A percentile compares a stretch with the other conserved stretches of the same genome.
Evolutionary conservation across 2,329 filamentous ascomycete species (phyloP).

Genomic region (Diplocarpon mali): DNA sequence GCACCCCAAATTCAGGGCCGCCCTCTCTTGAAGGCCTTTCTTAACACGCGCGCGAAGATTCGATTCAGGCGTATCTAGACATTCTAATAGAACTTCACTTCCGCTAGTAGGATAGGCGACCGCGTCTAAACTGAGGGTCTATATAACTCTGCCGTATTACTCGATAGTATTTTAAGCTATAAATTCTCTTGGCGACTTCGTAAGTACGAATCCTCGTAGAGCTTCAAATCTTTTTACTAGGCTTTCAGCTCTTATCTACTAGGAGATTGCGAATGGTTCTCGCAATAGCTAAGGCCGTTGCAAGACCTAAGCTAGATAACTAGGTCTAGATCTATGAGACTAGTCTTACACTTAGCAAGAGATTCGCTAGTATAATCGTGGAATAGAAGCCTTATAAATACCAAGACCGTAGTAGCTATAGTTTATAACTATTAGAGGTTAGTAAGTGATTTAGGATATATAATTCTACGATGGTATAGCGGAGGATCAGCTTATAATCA

Average conservation of each 20-base stretch:
- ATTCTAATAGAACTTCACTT: too few relatives aligned
- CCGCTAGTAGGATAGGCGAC: too few relatives aligned
- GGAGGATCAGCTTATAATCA: constrained; percentile 3
- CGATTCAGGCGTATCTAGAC: too few relatives aligned
- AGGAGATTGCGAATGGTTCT: background rate
- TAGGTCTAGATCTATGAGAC: constrained; percentile 4
- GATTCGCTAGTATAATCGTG: constrained; percentile 2
- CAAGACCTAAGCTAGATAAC: constrained; percentile 7
- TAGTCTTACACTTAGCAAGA: constrained; percentile 3
- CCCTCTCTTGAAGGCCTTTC: too few relatives aligned
- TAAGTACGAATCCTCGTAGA: too few relatives aligned
- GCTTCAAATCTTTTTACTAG: background rate
- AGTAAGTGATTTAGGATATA: constrained; percentile 4
- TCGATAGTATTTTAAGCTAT: too few relatives aligned
- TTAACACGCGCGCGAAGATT: too few relatives aligned
- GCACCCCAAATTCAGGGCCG: too few relatives aligned
- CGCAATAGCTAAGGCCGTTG: background rate
- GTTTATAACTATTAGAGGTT: constrained; percentile 2
- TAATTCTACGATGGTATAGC: constrained; percentile 2
- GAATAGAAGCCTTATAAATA: constrained; percentile 5
- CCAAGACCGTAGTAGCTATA: background rate
- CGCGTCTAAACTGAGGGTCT: too few relatives aligned
- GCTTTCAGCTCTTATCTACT: background rate
- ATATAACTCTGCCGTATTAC: too few relatives aligned
- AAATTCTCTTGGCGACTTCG: too few relatives aligned